Evolutionary conservation across 768 basidiomycete species (phyloP).

Genomic region (Tremella mesenterica): DNA sequence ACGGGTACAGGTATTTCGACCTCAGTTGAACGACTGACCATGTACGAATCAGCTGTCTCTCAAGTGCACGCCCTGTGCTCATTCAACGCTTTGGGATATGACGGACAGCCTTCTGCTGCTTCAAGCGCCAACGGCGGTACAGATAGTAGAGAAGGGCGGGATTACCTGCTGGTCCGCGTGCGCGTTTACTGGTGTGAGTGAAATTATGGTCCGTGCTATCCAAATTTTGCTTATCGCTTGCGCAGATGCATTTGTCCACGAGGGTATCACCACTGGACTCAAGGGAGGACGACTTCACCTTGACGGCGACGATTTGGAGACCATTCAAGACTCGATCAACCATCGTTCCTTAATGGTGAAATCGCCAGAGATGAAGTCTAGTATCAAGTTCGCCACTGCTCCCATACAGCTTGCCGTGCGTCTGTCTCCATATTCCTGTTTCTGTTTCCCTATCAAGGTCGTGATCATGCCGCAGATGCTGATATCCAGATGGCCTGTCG

Average conservation of each 20-base stretch:
- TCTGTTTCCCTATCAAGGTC: neutral
- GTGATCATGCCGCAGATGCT: neutral
- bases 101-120: conserved; percentile 20
- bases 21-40: conserved; percentile 52
- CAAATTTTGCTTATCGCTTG: neutral
- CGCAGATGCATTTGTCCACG: conserved; percentile 62
- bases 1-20: conserved; percentile 47
- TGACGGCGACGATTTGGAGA: conserved; percentile 63
- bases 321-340: conserved; percentile 60
- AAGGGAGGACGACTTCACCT: conserved; percentile 74
- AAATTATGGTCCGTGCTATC: neutral
- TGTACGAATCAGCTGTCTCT: conserved; percentile 73
- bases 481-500: conserved; percentile 54
- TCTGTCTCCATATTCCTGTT: neutral
- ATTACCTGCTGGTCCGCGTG: conserved; percentile 60
- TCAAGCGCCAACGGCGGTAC: conserved; percentile 49
- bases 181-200: conserved; percentile 68
- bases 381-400: conserved; percentile 49
- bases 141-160: conserved; percentile 44
- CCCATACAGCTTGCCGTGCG: conserved; percentile 61
- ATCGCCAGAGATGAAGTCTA: conserved; percentile 12
- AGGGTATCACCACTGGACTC: conserved; percentile 71
- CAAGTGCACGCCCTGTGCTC: conserved; percentile 71
- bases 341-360: conserved; percentile 47
- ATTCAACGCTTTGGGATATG: conserved; percentile 48